Percentiles rank a stretch among this genome's conserved stretches.
phyloP scores from a whole-genome alignment of 305 asterid genomes.

The Withania somnifera region DNA sequence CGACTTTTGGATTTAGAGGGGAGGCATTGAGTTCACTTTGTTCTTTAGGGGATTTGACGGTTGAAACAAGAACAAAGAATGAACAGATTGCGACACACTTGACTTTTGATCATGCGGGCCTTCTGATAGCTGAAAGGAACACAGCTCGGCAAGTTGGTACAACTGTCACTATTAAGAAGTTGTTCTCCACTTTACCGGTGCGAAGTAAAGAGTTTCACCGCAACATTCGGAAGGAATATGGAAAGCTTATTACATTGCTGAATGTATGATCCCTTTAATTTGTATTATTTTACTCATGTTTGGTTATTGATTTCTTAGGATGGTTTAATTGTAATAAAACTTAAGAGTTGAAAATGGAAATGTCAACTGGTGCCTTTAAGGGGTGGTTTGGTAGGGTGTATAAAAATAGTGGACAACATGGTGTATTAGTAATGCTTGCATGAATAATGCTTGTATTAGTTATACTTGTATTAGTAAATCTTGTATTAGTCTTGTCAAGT shows the following conservation, averaged over 20 bases:
- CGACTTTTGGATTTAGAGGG: slow-evolving; percentile 94
- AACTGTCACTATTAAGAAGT: slow-evolving; percentile 74
- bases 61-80: slow-evolving; percentile 72
- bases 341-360: neutral
- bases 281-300: neutral
- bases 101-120: slow-evolving; percentile 61
- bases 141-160: slow-evolving; percentile 92
- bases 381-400: too few relatives aligned
- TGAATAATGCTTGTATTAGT: too few relatives aligned
- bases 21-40: slow-evolving; percentile 96
- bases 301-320: neutral
- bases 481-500: too few relatives aligned
- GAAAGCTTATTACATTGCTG: slow-evolving; percentile 72
- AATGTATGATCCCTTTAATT: slow-evolving; percentile 42
- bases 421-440: too few relatives aligned
- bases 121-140: slow-evolving; percentile 64
- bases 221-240: slow-evolving; percentile 85
- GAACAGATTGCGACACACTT: slow-evolving; percentile 86
- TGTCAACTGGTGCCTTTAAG: neutral
- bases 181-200: slow-evolving; percentile 85
- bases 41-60: slow-evolving; percentile 69
- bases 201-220: slow-evolving; percentile 83
- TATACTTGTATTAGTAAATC: too few relatives aligned
- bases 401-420: too few relatives aligned
- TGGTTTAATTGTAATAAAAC: neutral